These are phyloP conservation scores for Phanerochaete sordida DNA, from an alignment of 768 basidiomycete genomes.

Conservation along the genomic window DNA sequence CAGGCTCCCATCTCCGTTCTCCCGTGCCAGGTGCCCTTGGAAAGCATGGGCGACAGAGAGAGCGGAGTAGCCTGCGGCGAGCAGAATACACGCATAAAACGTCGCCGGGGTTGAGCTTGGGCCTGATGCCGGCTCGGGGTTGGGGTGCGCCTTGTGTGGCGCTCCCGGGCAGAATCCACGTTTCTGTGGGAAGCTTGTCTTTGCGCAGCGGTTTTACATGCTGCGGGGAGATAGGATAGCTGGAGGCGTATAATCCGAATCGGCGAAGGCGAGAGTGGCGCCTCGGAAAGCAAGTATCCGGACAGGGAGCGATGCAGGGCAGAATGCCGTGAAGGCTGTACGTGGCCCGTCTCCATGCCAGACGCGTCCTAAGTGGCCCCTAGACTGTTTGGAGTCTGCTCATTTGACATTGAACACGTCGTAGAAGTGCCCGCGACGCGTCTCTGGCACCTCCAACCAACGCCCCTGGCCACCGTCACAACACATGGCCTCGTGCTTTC, in stretches of 20 bases:
- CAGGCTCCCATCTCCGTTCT: slow-evolving; percentile 35
- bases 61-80: slow-evolving; percentile 46
- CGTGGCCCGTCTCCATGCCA: slow-evolving; percentile 29
- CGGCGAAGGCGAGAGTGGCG: slow-evolving; percentile 9
- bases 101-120: slow-evolving; percentile 47
- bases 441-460: slow-evolving; percentile 41
- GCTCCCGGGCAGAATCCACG: slow-evolving; percentile 37
- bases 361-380: not conserved
- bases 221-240: slow-evolving; percentile 7
- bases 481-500: slow-evolving; percentile 41
- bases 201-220: slow-evolving; percentile 18
- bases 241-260: not conserved
- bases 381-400: slow-evolving; percentile 40
- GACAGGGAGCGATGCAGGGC: slow-evolving; percentile 31
- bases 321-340: slow-evolving; percentile 28
- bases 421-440: slow-evolving; percentile 40
- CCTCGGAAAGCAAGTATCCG: slow-evolving; percentile 7
- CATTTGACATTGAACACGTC: slow-evolving; percentile 24
- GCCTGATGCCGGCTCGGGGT: slow-evolving; percentile 17
- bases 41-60: slow-evolving; percentile 17
- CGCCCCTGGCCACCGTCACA: slow-evolving; percentile 13
- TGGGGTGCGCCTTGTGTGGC: slow-evolving; percentile 35
- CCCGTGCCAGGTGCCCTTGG: slow-evolving; percentile 20
- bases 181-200: slow-evolving; percentile 35
- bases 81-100: slow-evolving; percentile 43